A percentile compares a stretch with the other conserved stretches of the same genome.
These are phyloP conservation scores for Hordeum marinum DNA, from an alignment of 176 grass and related monocot genomes.

Conservation along the genomic window DNA sequence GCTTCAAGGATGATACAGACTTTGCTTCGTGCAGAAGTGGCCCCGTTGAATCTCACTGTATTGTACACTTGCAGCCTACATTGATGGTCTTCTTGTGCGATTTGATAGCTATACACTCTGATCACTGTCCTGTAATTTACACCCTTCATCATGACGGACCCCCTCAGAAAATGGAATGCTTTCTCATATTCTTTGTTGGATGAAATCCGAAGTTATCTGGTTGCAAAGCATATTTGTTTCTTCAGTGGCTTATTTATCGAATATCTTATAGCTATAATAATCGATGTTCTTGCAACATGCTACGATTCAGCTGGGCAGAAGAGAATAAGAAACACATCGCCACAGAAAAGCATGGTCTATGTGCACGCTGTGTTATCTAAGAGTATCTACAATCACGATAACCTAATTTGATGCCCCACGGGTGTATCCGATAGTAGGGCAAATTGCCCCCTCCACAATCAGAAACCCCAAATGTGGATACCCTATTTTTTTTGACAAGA, in stretches of 20 bases:
- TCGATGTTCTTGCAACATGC: too few relatives aligned
- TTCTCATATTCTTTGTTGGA: not conserved
- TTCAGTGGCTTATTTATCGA: not conserved
- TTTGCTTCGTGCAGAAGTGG: not conserved
- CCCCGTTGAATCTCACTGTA: not conserved
- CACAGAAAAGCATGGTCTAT: not conserved
- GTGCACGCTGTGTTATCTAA: not conserved
- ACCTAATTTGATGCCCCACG: too few relatives aligned
- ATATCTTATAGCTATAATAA: not conserved
- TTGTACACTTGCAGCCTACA: not conserved
- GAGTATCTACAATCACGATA: too few relatives aligned
- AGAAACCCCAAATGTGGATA: too few relatives aligned
- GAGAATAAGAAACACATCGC: not conserved
- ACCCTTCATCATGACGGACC: not conserved
- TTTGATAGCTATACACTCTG: not conserved
- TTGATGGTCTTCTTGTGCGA: not conserved
- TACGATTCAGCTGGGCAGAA: not conserved
- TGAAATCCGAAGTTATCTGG: not conserved
- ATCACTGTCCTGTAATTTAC: not conserved
- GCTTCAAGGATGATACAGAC: not conserved
- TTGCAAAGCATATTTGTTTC: not conserved
- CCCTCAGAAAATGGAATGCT: not conserved
- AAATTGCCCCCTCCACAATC: too few relatives aligned
- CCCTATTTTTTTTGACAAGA: too few relatives aligned
- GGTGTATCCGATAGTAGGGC: too few relatives aligned